These are phyloP conservation scores for Linnemannia zychae DNA, from an alignment of 192 early-diverging fungal genomes.

Conservation along the genomic window DNA sequence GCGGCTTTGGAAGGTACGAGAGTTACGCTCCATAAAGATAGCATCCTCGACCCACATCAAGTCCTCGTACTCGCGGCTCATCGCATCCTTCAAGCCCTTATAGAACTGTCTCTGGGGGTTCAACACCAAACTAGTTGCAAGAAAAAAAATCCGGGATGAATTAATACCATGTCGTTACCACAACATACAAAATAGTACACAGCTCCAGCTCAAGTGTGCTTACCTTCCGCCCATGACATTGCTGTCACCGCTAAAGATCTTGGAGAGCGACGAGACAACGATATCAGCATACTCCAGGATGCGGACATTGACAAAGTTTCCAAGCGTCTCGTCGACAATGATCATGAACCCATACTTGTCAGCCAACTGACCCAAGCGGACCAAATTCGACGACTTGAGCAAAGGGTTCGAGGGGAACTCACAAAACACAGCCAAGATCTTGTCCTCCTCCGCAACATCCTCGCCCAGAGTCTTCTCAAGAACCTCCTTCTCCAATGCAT, in stretches of 20 bases:
- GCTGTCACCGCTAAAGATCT: constrained; percentile 95
- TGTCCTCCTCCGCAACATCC: constrained; percentile 46
- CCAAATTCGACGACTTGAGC: constrained; percentile 84
- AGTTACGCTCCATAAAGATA: constrained; percentile 97
- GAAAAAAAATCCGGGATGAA: background rate
- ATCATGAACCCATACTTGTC: constrained; percentile 82
- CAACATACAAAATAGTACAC: constrained; percentile 11
- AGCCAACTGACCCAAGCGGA: constrained; percentile 80
- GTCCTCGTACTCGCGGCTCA: constrained; percentile 82
- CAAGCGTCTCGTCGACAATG: constrained; percentile 96
- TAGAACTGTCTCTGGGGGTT: constrained; percentile 79
- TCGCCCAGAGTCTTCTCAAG: constrained; percentile 68
- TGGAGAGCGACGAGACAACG: constrained; percentile 92
- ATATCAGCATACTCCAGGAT: constrained; percentile 87
- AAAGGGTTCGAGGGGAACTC: constrained; percentile 97
- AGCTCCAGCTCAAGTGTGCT: background rate
- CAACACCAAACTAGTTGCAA: constrained; percentile 70
- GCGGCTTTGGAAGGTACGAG: constrained; percentile 84
- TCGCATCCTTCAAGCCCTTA: constrained; percentile 63
- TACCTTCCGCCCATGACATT: constrained; percentile 99
- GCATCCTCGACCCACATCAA: constrained; percentile 92
- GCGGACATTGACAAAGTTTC: constrained; percentile 91
- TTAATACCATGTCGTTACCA: background rate
- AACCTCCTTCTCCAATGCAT: constrained; percentile 72
- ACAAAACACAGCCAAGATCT: constrained; percentile 86